These are phyloP conservation scores for Calonectria henricotiae DNA, from an alignment of 2,329 filamentous ascomycete genomes.

Conservation along the genomic window DNA sequence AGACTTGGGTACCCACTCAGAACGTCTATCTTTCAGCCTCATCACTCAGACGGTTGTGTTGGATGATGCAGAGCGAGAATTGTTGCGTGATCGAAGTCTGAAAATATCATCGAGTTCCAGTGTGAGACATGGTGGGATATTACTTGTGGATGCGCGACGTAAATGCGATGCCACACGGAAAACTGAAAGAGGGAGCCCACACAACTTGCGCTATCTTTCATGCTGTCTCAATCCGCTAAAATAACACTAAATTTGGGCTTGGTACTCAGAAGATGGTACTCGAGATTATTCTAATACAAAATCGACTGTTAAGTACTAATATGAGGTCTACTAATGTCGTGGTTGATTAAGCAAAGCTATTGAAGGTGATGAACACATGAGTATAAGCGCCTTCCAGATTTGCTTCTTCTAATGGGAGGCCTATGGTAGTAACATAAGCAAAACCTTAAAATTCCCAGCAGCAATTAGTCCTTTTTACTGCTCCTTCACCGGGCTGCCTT, in stretches of 20 bases:
- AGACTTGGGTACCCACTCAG: conserved; percentile 40
- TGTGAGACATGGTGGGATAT: background rate
- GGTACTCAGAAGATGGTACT: background rate
- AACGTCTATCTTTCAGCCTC: conserved; percentile 46
- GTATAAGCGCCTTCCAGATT: no score
- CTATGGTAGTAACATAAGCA: no score
- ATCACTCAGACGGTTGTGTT: background rate
- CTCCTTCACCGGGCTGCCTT: no score
- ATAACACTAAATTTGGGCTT: background rate
- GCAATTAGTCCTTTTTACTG: no score
- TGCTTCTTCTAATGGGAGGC: no score
- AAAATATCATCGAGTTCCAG: background rate
- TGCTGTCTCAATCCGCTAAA: background rate
- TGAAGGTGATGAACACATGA: no score
- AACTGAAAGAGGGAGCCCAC: background rate
- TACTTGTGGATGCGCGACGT: background rate
- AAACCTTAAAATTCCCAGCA: no score
- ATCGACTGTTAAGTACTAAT: background rate
- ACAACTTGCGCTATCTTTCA: background rate
- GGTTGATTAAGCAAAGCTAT: no score
- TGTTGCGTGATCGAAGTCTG: background rate
- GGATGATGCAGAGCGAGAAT: background rate
- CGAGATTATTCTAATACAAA: no score
- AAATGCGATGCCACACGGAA: background rate
- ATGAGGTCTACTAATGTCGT: background rate